Evolutionary conservation across 1,139 yeast species (phyloP), one percentile per base, ranked within the genome.

Genomic region (Ogataea hybrid): DNA sequence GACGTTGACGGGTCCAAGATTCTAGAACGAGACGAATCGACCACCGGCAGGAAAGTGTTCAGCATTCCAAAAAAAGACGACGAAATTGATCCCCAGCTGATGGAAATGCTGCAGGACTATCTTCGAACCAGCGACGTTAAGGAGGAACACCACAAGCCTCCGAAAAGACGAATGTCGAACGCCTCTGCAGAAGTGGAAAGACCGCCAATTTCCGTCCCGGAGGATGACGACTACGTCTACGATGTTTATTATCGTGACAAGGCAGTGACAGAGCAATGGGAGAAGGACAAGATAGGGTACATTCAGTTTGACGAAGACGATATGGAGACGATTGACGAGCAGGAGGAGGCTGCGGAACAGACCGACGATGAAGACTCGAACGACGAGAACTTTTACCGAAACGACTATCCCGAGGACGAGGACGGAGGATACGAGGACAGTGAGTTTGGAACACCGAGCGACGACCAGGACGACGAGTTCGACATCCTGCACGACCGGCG

Each of bases 381-480:
- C 54, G 96, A 96, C 11, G 97, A 92, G 63, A 89, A 86, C 48
- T 90, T 81, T 56, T 92, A 92, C 61, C 80, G 81, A 56, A 92
- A 92, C 63, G 97, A 92, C 58, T 92, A 92, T 57, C 98, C 98
- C 0, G 95, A 88, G 42, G 96, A 88, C 57, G 96, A 87, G 54
- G 92, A 84, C 56, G 86, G 60, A 2, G 65, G 61, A 1, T 59
- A 58, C 21, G 62, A 57, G 27, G 60, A 58, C 28, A 59, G 53
- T n/a, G 43, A 43, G 2, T 21, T 42, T 37, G 51, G 36, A 10
- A 59, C 56, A 34, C 61, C 61, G 16, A 65, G 71, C 34, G 71
- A 63, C 37, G 70, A 67, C 29, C 72, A 64, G 28, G 73, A 65
- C 44, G 72, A 63, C 32, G 62, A 56, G 32, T 64, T 59, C 36